phyloP scores from a whole-genome alignment of 2,329 filamentous ascomycete genomes.

The Beauveria bassiana region DNA sequence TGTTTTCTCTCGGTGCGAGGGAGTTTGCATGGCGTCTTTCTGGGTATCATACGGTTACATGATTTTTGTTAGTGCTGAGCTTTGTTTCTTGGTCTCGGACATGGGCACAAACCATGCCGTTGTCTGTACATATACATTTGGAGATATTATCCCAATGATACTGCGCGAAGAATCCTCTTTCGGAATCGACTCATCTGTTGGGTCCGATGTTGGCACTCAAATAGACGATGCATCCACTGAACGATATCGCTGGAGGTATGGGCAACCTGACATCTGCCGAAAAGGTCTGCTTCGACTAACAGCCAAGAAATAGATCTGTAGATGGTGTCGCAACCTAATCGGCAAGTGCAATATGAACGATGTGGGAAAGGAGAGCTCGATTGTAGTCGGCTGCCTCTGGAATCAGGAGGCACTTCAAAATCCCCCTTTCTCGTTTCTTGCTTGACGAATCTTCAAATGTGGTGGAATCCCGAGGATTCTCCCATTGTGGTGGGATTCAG shows the following conservation, averaged over 20 bases:
- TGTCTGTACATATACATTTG: background rate
- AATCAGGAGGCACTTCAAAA: background rate
- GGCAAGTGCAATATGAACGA: too few relatives aligned
- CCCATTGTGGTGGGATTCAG: background rate
- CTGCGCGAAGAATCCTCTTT: background rate
- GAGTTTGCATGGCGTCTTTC: conserved; percentile 3
- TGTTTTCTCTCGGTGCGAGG: background rate
- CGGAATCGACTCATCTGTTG: background rate
- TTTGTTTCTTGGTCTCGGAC: background rate
- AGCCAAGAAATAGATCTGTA: background rate
- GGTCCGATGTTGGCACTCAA: too few relatives aligned
- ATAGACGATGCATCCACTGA: too few relatives aligned
- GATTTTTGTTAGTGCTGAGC: background rate
- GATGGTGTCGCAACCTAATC: background rate
- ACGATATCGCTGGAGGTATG: too few relatives aligned
- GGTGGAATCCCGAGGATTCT: background rate
- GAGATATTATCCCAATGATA: too few relatives aligned
- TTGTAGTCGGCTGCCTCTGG: background rate
- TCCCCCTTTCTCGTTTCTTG: background rate
- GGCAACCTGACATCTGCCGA: too few relatives aligned
- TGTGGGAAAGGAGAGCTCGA: too few relatives aligned
- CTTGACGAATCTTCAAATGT: too few relatives aligned
- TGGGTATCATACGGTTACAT: background rate
- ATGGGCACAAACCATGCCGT: background rate
- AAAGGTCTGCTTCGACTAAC: background rate